These are phyloP conservation scores for Ceratopteris richardii DNA, from an alignment of 75 land plant genomes.

Conservation along the genomic window DNA sequence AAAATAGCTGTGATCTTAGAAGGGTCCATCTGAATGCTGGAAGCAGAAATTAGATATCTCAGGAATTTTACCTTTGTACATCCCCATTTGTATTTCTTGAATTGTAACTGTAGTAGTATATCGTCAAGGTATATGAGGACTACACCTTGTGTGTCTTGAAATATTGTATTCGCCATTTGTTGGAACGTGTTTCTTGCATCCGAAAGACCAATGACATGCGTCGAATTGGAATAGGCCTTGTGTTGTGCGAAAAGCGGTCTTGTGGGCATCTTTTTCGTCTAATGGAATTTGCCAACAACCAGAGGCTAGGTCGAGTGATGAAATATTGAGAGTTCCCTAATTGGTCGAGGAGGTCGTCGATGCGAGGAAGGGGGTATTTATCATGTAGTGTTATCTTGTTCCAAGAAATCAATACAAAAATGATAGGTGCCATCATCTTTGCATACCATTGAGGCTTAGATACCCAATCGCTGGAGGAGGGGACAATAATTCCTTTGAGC, in stretches of 20 bases:
- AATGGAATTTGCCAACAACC: conserved; percentile 6
- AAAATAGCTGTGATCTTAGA: neutral
- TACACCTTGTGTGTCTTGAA: neutral
- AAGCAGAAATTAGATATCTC: neutral
- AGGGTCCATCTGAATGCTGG: neutral
- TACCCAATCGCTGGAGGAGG: neutral
- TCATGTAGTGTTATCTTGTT: conserved; percentile 2
- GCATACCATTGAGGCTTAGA: conserved; percentile 4
- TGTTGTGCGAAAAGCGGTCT: neutral
- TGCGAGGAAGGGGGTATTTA: conserved; percentile 6
- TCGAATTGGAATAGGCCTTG: too few relatives aligned
- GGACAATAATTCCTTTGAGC: conserved; percentile 2
- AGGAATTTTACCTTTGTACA: neutral
- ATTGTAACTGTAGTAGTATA: neutral
- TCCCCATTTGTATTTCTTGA: neutral
- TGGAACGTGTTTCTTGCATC: neutral
- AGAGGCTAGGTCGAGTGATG: conserved; percentile 7
- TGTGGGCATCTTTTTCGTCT: neutral
- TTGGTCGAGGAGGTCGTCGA: conserved; percentile 5
- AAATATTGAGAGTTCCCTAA: neutral
- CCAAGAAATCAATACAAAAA: conserved; percentile 3
- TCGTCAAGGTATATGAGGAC: neutral
- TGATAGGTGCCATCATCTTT: conserved; percentile 8
- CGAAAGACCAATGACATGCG: conserved; percentile 1
- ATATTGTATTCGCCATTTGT: neutral